Conservation (phyloP, 208 protist genomes). For the Trypanosoma congolense region DNA sequence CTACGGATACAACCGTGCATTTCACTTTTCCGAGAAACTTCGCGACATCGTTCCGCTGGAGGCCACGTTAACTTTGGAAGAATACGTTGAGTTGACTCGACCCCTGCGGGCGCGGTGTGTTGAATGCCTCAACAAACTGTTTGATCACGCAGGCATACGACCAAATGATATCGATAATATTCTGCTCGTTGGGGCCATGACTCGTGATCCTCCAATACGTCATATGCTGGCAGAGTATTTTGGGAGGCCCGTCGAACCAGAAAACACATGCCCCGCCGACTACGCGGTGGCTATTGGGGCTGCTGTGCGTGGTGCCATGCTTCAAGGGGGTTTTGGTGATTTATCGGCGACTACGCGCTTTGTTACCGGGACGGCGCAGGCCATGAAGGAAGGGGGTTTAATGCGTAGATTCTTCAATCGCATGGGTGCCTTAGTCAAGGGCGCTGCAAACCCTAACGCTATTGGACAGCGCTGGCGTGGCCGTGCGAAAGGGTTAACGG, state of each 20-base stretch:
- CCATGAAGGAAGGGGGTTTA: slow-evolving; percentile 41
- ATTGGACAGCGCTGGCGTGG: slow-evolving; percentile 87
- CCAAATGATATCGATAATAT: slow-evolving; percentile 78
- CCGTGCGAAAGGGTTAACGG: slow-evolving; percentile 57
- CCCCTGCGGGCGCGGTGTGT: slow-evolving; percentile 77
- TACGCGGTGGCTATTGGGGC: slow-evolving; percentile 87
- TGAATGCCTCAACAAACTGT: slow-evolving; percentile 70
- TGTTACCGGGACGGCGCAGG: slow-evolving; percentile 75
- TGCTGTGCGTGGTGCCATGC: slow-evolving; percentile 76
- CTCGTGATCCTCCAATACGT: slow-evolving; percentile 84
- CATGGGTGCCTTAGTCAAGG: slow-evolving; percentile 22
- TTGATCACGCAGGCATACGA: slow-evolving; percentile 54
- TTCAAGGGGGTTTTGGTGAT: slow-evolving; percentile 76
- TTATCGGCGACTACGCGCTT: slow-evolving; percentile 74
- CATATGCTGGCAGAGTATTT: slow-evolving; percentile 84
- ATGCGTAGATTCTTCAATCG: slow-evolving; percentile 35
- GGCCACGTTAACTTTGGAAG: slow-evolving; percentile 75
- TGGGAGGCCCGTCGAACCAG: slow-evolving; percentile 42
- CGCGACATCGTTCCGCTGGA: slow-evolving; percentile 85
- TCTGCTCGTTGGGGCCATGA: slow-evolving; percentile 89
- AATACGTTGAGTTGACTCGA: slow-evolving; percentile 80
- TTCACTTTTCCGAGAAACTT: slow-evolving; percentile 82
- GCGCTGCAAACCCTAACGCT: slow-evolving; percentile 72
- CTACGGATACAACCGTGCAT: slow-evolving; percentile 84
- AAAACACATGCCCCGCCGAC: slow-evolving; percentile 77